phyloP scores from a whole-genome alignment of 2,329 filamentous ascomycete species.

The Dactylella cylindrospora region DNA sequence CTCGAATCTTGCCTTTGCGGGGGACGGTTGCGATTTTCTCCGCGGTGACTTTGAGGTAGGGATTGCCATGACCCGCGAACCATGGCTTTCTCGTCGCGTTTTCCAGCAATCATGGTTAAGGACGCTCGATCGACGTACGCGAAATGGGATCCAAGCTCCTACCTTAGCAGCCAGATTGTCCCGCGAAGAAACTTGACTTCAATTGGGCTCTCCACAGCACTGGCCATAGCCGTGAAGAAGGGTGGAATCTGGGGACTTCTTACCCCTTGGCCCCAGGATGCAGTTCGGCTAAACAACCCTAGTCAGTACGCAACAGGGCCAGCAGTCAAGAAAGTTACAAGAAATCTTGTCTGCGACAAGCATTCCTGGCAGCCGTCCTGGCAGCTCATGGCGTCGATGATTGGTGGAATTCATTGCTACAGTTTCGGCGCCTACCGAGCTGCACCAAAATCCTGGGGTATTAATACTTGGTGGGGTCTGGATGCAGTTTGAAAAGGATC shows the following conservation, averaged over 20 bases:
- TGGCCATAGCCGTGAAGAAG: too few species aligned
- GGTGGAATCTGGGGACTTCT: too few species aligned
- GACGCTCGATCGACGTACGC: slow-evolving; percentile 13
- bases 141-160: too few species aligned
- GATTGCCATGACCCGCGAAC: background rate
- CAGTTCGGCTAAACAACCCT: slow-evolving; percentile 42
- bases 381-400: slow-evolving; percentile 14
- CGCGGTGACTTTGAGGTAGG: slow-evolving; percentile 10
- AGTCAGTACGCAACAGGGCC: slow-evolving; percentile 9
- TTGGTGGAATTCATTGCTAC: slow-evolving; percentile 42
- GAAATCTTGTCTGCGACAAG: slow-evolving; percentile 35
- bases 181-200: too few species aligned
- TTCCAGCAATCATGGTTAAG: slow-evolving; percentile 32
- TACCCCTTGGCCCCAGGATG: slow-evolving; percentile 28
- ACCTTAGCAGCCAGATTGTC: too few species aligned
- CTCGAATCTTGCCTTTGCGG: slow-evolving; percentile 15
- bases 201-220: too few species aligned
- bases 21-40: slow-evolving; percentile 43
- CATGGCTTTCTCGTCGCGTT: slow-evolving; percentile 6
- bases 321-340: slow-evolving; percentile 10
- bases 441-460: slow-evolving; percentile 27
- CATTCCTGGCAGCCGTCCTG: slow-evolving; percentile 14
- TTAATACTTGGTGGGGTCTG: slow-evolving; percentile 14
- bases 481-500: slow-evolving; percentile 10
- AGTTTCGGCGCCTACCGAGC: slow-evolving; percentile 24